Conservation (phyloP, 352 stramenopile species). For the Phytophthora syringae region DNA sequence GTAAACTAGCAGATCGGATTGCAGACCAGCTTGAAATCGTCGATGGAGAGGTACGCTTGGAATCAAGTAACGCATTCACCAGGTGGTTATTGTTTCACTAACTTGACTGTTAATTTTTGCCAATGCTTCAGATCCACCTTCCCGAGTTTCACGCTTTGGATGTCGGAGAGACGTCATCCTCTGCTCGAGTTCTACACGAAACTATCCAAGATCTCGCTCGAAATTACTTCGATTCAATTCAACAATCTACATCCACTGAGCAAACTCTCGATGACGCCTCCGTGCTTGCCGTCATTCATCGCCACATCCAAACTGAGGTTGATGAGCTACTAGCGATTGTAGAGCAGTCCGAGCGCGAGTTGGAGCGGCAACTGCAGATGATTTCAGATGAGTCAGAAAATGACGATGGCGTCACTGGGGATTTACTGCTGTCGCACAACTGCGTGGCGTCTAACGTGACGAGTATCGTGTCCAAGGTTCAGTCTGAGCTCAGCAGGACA, state of each 20-base stretch:
- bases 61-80: neutral
- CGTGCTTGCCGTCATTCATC: slow-evolving; percentile 17
- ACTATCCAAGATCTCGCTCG: slow-evolving; percentile 24
- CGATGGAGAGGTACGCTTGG: slow-evolving; percentile 18
- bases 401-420: slow-evolving; percentile 1
- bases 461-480: slow-evolving; percentile 27
- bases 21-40: slow-evolving; percentile 25
- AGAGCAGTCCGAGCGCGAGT: slow-evolving; percentile 28
- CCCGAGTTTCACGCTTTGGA: slow-evolving; percentile 7
- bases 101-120: neutral
- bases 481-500: slow-evolving; percentile 25
- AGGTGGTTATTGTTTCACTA: neutral
- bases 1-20: slow-evolving; percentile 2
- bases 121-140: slow-evolving; percentile 32
- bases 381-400: slow-evolving; percentile 26
- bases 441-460: slow-evolving; percentile 26
- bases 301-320: slow-evolving; percentile 26
- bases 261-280: neutral
- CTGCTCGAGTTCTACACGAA: slow-evolving; percentile 29
- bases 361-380: slow-evolving; percentile 23
- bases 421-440: slow-evolving; percentile 41
- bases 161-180: neutral
- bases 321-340: slow-evolving; percentile 34
- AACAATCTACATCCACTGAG: slow-evolving; percentile 10
- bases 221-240: slow-evolving; percentile 18